phyloP scores from a whole-genome alignment of 2,329 filamentous ascomycete genomes.

The Fusarium sp. region DNA sequence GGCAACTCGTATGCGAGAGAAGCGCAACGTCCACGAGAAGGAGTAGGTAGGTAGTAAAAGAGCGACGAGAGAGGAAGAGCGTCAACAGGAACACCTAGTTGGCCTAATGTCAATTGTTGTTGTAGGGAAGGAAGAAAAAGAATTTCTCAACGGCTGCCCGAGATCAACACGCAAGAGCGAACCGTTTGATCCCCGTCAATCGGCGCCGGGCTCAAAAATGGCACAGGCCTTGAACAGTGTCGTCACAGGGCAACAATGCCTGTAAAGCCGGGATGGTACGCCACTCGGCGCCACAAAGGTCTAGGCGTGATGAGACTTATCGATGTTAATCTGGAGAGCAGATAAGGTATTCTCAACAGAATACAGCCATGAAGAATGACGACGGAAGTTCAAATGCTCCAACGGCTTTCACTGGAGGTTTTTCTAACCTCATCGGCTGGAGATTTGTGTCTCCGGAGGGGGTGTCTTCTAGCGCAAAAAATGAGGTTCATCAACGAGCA shows the following conservation, averaged over 20 bases:
- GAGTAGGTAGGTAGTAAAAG: neutral
- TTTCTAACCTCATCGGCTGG: constrained; percentile 25
- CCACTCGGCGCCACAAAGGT: constrained; percentile 34
- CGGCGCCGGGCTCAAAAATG: constrained; percentile 28
- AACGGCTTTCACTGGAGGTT: constrained; percentile 3
- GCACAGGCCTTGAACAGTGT: constrained; percentile 37
- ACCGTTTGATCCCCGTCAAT: constrained; percentile 12
- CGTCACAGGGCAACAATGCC: constrained; percentile 40
- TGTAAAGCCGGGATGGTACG: constrained; percentile 25
- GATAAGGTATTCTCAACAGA: neutral
- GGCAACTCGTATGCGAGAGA: constrained; percentile 8
- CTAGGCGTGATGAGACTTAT: constrained; percentile 18
- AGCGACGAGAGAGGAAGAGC: neutral
- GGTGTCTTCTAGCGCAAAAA: constrained; percentile 13
- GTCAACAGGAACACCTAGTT: neutral
- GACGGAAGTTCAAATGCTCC: neutral
- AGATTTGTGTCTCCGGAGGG: constrained; percentile 17
- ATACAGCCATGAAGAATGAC: neutral
- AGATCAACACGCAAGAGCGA: constrained; percentile 8
- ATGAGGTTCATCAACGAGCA: constrained; percentile 1
- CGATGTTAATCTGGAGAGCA: neutral
- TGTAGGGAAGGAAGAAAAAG: constrained; percentile 7
- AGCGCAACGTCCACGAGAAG: constrained; percentile 4
- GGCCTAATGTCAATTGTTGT: constrained; percentile 1
- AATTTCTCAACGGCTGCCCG: constrained; percentile 12